Percentiles rank a stretch among this genome's conserved stretches.
These are phyloP conservation scores for Cokeromyces recurvatus DNA, from an alignment of 371 early-diverging fungal species.

Conservation along the genomic window DNA sequence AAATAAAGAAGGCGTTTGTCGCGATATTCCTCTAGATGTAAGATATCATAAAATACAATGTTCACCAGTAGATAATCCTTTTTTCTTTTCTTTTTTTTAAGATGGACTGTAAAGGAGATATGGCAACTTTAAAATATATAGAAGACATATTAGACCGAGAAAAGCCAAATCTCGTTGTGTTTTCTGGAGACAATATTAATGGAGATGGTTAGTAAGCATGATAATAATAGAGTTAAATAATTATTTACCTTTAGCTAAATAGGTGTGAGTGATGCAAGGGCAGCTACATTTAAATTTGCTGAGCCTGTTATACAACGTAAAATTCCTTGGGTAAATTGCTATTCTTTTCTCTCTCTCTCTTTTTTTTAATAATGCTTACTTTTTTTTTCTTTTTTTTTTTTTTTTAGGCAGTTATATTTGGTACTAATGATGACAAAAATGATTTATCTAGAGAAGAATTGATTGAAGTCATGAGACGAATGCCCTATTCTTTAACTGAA, in stretches of 20 bases:
- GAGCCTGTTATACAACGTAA: slow-evolving; percentile 39
- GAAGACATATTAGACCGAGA: slow-evolving; percentile 42
- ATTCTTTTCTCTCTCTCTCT: too few species aligned
- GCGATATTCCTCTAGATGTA: slow-evolving; percentile 36
- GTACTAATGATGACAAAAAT: slow-evolving; percentile 53
- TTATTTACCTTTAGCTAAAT: background rate
- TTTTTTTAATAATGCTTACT: too few species aligned
- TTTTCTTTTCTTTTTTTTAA: too few species aligned
- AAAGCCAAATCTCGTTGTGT: slow-evolving; percentile 51
- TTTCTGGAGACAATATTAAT: slow-evolving; percentile 55
- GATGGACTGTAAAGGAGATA: slow-evolving; percentile 45
- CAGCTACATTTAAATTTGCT: slow-evolving; percentile 46
- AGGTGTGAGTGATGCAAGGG: slow-evolving; percentile 33
- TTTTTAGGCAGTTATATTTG: slow-evolving; percentile 48
- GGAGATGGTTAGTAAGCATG: slow-evolving; percentile 16
- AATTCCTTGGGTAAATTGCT: slow-evolving; percentile 44
- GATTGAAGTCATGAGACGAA: slow-evolving; percentile 34
- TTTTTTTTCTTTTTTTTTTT: too few species aligned
- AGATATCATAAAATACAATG: too few species aligned
- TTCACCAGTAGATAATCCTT: too few species aligned
- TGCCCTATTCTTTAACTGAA: slow-evolving; percentile 44
- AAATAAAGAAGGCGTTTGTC: slow-evolving; percentile 42
- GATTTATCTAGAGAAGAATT: slow-evolving; percentile 49
- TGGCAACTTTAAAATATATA: slow-evolving; percentile 37
- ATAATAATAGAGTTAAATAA: too few species aligned